phyloP scores from a whole-genome alignment of 2,329 filamentous ascomycete genomes.

The Aureobasidium leucospermi region DNA sequence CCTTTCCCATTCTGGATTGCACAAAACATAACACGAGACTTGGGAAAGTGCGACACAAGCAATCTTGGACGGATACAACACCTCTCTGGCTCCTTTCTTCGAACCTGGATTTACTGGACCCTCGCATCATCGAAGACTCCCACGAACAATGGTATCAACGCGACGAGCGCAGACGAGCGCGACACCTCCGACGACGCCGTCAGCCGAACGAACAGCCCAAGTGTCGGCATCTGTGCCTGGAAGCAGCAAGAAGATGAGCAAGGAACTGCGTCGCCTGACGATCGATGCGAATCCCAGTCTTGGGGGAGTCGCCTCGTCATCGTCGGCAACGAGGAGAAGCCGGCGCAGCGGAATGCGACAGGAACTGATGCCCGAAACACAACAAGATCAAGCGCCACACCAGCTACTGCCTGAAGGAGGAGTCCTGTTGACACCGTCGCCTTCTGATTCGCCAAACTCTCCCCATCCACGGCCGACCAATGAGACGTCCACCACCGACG shows the following conservation, averaged over 20 bases:
- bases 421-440: conserved; percentile 3
- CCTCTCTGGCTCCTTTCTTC: neutral
- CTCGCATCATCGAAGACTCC: neutral
- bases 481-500: neutral
- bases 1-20: neutral
- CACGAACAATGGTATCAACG: neutral
- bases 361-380: neutral
- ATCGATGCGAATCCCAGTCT: conserved; percentile 10
- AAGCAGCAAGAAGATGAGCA: conserved; percentile 1
- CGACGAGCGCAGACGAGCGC: conserved; percentile 12
- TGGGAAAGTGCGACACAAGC: neutral
- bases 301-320: neutral
- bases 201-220: neutral
- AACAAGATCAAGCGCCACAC: neutral
- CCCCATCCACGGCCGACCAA: neutral
- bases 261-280: neutral
- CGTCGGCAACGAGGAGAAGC: neutral
- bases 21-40: neutral
- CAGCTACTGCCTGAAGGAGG: neutral
- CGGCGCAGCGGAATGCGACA: conserved; percentile 3
- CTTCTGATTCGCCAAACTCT: neutral
- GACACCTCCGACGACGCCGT: conserved; percentile 12
- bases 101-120: neutral
- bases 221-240: neutral
- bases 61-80: neutral